Percentiles rank a stretch among this genome's conserved stretches.
Conservation (phyloP, 768 basidiomycete species). For the Amylocystis lapponica region DNA sequence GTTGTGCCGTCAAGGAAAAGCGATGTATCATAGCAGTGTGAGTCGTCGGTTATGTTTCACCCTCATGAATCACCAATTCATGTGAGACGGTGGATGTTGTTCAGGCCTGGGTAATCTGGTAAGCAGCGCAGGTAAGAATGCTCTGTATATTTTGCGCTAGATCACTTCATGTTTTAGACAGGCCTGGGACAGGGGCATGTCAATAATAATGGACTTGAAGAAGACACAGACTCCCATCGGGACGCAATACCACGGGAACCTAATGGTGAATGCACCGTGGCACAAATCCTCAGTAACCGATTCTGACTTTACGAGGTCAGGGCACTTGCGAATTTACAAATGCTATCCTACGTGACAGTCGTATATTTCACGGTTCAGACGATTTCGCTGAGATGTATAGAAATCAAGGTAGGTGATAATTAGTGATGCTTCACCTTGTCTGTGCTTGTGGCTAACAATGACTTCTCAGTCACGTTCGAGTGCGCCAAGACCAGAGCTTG, state of each 20-base stretch:
- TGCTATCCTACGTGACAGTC: background rate
- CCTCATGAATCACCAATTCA: background rate
- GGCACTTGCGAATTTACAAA: background rate
- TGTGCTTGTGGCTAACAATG: background rate
- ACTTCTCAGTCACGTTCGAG: slow-evolving; percentile 19
- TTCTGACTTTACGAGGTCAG: too few species aligned
- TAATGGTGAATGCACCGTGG: too few species aligned
- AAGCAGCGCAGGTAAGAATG: too few species aligned
- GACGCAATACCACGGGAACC: too few species aligned
- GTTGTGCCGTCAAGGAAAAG: background rate
- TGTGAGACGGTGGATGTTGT: too few species aligned
- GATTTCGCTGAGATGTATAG: too few species aligned
- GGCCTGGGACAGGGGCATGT: background rate
- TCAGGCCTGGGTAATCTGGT: too few species aligned
- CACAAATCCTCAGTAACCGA: too few species aligned
- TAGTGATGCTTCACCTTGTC: too few species aligned
- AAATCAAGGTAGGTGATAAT: too few species aligned
- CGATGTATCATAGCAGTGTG: background rate
- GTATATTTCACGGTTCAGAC: background rate
- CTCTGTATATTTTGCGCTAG: background rate
- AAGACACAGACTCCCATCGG: background rate
- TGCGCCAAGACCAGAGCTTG: slow-evolving; percentile 13
- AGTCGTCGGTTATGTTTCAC: background rate
- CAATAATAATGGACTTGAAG: background rate
- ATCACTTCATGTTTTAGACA: background rate